Evolutionary conservation across 768 basidiomycete species (phyloP).

Genomic region (Strobilomyces confusus): DNA sequence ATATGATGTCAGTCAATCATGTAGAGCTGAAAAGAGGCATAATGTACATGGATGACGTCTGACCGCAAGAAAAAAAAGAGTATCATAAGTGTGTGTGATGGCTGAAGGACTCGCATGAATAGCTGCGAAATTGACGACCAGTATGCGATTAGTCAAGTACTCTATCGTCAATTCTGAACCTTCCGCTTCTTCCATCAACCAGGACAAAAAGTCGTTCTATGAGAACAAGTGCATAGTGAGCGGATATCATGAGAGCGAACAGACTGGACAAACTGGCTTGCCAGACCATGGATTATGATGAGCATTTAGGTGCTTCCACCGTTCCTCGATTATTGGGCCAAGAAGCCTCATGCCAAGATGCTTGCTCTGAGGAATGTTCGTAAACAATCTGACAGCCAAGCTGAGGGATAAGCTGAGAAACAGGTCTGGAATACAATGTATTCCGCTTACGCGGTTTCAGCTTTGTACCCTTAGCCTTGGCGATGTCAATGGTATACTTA

Average conservation of each 20-base stretch:
- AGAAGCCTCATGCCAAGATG: constrained; percentile 11
- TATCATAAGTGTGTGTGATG: neutral
- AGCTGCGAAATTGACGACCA: constrained; percentile 17
- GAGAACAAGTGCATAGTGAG: neutral
- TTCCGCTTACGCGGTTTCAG: neutral
- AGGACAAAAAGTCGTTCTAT: constrained; percentile 34
- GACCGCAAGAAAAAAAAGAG: neutral
- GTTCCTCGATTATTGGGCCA: constrained; percentile 30
- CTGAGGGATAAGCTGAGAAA: neutral
- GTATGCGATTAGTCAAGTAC: constrained; percentile 20
- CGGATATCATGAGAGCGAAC: neutral
- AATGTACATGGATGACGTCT: neutral
- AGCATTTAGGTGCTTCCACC: constrained; percentile 19
- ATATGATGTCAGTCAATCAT: neutral
- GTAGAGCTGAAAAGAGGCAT: too few relatives aligned
- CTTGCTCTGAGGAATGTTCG: neutral
- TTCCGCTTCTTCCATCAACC: constrained; percentile 31
- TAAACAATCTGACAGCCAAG: neutral
- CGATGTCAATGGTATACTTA: constrained; percentile 27
- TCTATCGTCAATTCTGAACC: constrained; percentile 13
- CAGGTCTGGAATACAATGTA: neutral
- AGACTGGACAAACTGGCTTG: constrained; percentile 20
- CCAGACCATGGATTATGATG: constrained; percentile 26
- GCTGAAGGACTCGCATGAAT: constrained; percentile 16
- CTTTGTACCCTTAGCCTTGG: constrained; percentile 19